Percentiles rank a stretch among this genome's conserved stretches.
Conservation (phyloP, 2,329 filamentous ascomycete species). For the Hypoxylon sp. region DNA sequence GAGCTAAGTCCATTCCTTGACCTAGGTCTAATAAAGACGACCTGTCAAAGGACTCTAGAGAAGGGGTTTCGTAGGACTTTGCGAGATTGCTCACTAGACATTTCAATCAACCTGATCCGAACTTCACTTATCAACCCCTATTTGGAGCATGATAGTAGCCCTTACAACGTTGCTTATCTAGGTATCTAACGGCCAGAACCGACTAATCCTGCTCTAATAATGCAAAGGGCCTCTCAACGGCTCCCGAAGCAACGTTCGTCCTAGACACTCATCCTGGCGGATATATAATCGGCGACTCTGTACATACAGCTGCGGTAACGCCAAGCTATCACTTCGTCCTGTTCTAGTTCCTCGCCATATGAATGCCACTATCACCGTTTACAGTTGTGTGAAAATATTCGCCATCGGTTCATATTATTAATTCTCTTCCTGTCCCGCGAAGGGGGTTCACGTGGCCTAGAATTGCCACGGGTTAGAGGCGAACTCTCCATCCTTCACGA, state of each 20-base stretch:
- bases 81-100: constrained; percentile 20
- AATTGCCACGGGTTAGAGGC: constrained; percentile 25
- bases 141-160: constrained; percentile 17
- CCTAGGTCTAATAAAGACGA: constrained; percentile 21
- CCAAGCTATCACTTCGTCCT: constrained; percentile 21
- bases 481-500: constrained; percentile 16
- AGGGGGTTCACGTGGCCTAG: constrained; percentile 29
- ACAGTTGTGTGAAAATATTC: constrained; percentile 29
- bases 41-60: constrained; percentile 11
- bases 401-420: constrained; percentile 10
- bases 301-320: constrained; percentile 16
- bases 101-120: constrained; percentile 22
- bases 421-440: constrained; percentile 7
- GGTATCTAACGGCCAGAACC: background rate
- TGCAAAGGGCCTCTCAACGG: constrained; percentile 5
- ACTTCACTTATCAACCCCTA: constrained; percentile 19
- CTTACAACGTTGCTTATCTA: constrained; percentile 34
- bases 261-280: constrained; percentile 6
- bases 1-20: background rate
- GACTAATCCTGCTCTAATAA: constrained; percentile 15
- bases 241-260: constrained; percentile 23
- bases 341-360: constrained; percentile 19
- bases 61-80: constrained; percentile 14
- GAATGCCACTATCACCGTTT: constrained; percentile 23
- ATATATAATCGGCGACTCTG: constrained; percentile 14